These are phyloP conservation scores for Ascochyta fabae DNA, from an alignment of 2,329 filamentous ascomycete genomes.

Conservation along the genomic window DNA sequence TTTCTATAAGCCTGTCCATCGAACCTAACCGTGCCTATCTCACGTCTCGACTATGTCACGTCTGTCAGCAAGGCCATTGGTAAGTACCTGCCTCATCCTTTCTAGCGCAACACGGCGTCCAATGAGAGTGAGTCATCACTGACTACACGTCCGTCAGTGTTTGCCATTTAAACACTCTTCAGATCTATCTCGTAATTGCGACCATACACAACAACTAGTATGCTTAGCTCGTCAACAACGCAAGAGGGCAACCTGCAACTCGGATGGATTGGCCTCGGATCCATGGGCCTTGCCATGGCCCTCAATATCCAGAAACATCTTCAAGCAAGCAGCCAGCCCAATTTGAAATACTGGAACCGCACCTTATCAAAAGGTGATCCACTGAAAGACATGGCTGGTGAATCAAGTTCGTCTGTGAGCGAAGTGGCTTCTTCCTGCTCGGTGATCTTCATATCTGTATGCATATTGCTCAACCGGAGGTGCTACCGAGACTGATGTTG, in stretches of 20 bases:
- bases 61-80: not conserved
- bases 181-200: not conserved
- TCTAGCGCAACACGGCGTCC: constrained; percentile 15
- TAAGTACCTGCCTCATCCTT: constrained; percentile 8
- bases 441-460: constrained; percentile 46
- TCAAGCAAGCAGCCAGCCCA: constrained; percentile 12
- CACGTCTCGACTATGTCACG: not conserved
- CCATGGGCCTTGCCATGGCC: constrained; percentile 60
- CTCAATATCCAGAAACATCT: constrained; percentile 57
- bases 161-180: not conserved
- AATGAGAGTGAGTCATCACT: constrained; percentile 14
- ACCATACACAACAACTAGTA: not conserved
- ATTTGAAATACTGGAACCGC: constrained; percentile 55
- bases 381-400: constrained; percentile 37
- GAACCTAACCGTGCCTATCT: too few relatives aligned
- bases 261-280: constrained; percentile 54
- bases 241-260: not conserved
- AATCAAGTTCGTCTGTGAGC: constrained; percentile 20
- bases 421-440: constrained; percentile 30
- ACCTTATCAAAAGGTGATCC: constrained; percentile 54
- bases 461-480: not conserved
- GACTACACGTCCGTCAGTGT: not conserved
- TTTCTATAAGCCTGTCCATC: not conserved
- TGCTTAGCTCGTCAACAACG: not conserved
- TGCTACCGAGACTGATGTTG: not conserved